Percentiles rank a stretch among this genome's conserved stretches.
Conservation (phyloP, 2,329 filamentous ascomycete genomes). For the Sphaerulina populicola region DNA sequence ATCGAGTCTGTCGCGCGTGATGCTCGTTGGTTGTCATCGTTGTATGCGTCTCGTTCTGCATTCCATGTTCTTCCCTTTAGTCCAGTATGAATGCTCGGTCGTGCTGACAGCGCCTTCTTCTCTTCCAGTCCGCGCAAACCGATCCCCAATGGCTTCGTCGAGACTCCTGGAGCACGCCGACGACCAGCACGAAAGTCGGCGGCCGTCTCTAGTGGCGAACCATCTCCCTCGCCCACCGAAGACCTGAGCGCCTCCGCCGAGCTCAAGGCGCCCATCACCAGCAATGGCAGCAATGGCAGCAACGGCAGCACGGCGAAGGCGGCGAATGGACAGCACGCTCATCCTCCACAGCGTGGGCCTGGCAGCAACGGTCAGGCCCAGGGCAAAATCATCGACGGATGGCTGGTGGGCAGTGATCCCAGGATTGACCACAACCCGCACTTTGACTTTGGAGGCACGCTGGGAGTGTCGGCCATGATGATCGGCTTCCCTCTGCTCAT, state of each 20-base stretch:
- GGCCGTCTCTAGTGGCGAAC: slow-evolving; percentile 26
- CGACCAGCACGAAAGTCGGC: slow-evolving; percentile 37
- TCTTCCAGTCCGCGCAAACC: slow-evolving; percentile 27
- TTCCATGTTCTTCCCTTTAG: not conserved
- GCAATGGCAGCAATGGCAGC: slow-evolving; percentile 4
- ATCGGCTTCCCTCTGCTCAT: slow-evolving; percentile 85
- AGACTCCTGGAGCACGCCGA: slow-evolving; percentile 41
- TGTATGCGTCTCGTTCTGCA: not conserved
- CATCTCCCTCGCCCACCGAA: slow-evolving; percentile 32
- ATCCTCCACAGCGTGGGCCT: slow-evolving; percentile 30
- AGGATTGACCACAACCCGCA: slow-evolving; percentile 43
- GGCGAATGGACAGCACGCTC: slow-evolving; percentile 31
- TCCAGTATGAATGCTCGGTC: not conserved
- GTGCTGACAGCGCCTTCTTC: not conserved
- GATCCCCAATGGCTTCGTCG: slow-evolving; percentile 41
- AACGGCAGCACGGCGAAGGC: slow-evolving; percentile 9
- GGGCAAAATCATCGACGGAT: slow-evolving; percentile 35
- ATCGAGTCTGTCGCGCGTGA: not conserved
- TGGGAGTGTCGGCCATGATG: slow-evolving; percentile 80
- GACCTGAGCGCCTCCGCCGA: slow-evolving; percentile 16
- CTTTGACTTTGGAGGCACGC: slow-evolving; percentile 78
- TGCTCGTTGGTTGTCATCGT: not conserved
- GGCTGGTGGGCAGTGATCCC: slow-evolving; percentile 33
- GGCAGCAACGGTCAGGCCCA: slow-evolving; percentile 33
- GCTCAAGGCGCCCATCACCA: slow-evolving; percentile 7